phyloP scores from a whole-genome alignment of 441 rosid genomes.

The Melianthus villosus region DNA sequence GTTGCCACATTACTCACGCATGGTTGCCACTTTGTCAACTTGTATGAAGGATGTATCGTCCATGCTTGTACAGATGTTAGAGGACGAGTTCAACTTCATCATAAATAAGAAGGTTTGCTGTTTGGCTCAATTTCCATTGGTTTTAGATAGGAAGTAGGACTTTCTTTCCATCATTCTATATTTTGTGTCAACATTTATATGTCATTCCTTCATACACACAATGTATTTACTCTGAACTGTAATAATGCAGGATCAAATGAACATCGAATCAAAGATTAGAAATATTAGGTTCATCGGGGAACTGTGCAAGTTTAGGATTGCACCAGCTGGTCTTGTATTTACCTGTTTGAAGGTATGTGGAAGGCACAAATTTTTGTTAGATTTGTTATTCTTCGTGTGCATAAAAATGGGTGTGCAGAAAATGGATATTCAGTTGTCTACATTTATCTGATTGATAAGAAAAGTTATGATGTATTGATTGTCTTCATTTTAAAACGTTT shows the following conservation, averaged over 20 bases:
- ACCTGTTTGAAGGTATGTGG: slow-evolving; percentile 80
- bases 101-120: slow-evolving; percentile 89
- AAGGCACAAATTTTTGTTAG: neutral
- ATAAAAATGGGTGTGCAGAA: too few relatives aligned
- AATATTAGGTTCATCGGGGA: slow-evolving; percentile 97
- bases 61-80: slow-evolving; percentile 85
- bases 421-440: too few relatives aligned
- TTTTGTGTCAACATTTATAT: neutral
- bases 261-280: slow-evolving; percentile 90
- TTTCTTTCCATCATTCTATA: slow-evolving; percentile 5
- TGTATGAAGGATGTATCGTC: slow-evolving; percentile 90
- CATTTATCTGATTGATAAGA: too few relatives aligned
- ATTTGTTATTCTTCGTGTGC: too few relatives aligned
- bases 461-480: too few relatives aligned
- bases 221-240: slow-evolving; percentile 5
- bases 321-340: slow-evolving; percentile 71
- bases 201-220: neutral
- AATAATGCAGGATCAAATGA: slow-evolving; percentile 92
- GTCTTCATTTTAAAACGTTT: too few relatives aligned
- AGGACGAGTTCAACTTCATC: slow-evolving; percentile 93
- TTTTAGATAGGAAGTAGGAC: slow-evolving; percentile 7
- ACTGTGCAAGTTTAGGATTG: slow-evolving; percentile 88
- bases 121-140: slow-evolving; percentile 5
- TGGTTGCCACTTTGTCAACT: slow-evolving; percentile 86
- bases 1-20: slow-evolving; percentile 82